These are phyloP conservation scores for Pholiota microspora DNA, from an alignment of 768 basidiomycete species.

Conservation along the genomic window DNA sequence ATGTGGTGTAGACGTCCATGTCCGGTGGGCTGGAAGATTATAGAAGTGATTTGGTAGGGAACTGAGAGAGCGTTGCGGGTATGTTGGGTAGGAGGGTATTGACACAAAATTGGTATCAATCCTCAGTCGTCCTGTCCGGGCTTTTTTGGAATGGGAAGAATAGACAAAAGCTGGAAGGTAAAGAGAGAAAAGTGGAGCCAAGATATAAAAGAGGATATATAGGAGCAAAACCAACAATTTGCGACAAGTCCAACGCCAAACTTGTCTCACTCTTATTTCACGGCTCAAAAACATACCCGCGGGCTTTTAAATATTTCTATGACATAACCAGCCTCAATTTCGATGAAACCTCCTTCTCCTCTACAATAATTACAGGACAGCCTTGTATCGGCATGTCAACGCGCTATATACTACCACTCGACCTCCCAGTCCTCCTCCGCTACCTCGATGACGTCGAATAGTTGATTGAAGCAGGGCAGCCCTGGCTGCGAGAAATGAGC, in stretches of 20 bases:
- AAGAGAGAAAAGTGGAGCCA: conserved; percentile 27
- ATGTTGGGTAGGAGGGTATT: conserved; percentile 49
- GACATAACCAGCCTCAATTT: conserved; percentile 22
- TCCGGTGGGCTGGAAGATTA: conserved; percentile 20
- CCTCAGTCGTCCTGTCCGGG: conserved; percentile 31
- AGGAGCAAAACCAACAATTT: conserved; percentile 26
- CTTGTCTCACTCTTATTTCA: conserved; percentile 29
- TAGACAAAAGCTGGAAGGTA: conserved; percentile 27
- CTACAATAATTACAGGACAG: too few species aligned
- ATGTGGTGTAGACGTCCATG: conserved; percentile 96
- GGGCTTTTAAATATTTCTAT: conserved; percentile 36
- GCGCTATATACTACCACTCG: conserved; percentile 17
- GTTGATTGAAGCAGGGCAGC: conserved; percentile 54
- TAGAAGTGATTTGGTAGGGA: conserved; percentile 15
- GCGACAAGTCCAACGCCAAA: conserved; percentile 25
- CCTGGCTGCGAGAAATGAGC: conserved; percentile 61
- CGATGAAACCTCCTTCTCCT: conserved; percentile 9
- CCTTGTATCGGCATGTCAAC: conserved; percentile 15
- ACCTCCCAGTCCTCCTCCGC: conserved; percentile 49
- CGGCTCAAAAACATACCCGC: conserved; percentile 36
- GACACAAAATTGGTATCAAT: conserved; percentile 53
- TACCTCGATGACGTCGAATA: conserved; percentile 55
- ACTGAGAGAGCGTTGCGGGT: conserved; percentile 22
- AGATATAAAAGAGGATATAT: conserved; percentile 28
- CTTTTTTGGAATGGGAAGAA: conserved; percentile 28